Base-by-base conservation (phyloP, 495 filamentous ascomycete genomes). In the Neurospora sp. region DNA sequence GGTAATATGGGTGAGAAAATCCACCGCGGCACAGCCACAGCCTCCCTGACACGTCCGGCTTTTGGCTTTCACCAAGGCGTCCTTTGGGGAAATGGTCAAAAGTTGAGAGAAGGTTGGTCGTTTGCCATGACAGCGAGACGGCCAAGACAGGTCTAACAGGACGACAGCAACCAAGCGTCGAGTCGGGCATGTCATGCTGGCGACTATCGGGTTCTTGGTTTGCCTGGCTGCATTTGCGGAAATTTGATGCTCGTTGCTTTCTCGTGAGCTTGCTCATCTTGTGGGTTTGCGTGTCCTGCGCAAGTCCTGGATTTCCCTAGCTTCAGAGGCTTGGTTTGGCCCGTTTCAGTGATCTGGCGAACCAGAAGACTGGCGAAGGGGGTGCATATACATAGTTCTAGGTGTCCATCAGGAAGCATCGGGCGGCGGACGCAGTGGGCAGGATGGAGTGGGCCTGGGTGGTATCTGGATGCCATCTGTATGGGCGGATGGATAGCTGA, bases 31-130 rank as follows among this genome's bases (percentile, higher is more conserved):
- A 35, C 53, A 65, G 53, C 53, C 53, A 35, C 53, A 65, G 35
- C 45, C n/a, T 53, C 22, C 53, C 27, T 65, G 53, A 65, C 53
- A 65, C 53, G 22, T 35, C 31, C 39, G 37, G 40, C 48, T 14
- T 68, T 69, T 71, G 72, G 73, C 72, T 68, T 48, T 73, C 61
- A 27, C 31, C 77, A 70, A 77, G 75, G 77, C 77, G 68, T 75
- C 73, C 69, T 73, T 48, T 71, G 65, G 42, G 53, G 8, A 8
- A 35, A 65, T 65, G 14, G 53, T 35, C 22, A 61, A 35, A 61
- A 61, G 22, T 31, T 31, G 53, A 22, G 31, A 61, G 12, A 31
- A 31, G 53, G 27, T 27, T 61, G 53, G 53, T 65, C 14, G 53
- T 65, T 17, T 35, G 44, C 7, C 44, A 48, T 22, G 44, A 20